A percentile compares a stretch with the other conserved stretches of the same genome.
These are phyloP conservation scores for Marchantia paleacea DNA, from an alignment of 225 moss, liverwort and hornwort genomes.

Conservation along the genomic window DNA sequence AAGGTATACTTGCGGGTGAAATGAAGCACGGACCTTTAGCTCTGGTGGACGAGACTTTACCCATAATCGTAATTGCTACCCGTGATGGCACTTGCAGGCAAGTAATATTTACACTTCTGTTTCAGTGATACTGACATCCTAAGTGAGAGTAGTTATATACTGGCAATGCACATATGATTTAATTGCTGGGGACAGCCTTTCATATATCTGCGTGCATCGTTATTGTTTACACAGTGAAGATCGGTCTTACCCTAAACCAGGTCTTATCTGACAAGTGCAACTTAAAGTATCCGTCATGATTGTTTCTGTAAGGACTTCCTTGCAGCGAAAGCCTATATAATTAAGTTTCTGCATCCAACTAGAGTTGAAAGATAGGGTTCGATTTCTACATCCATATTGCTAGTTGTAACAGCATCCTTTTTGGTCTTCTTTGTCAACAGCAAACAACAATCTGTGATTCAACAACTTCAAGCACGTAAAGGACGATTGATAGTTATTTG, in stretches of 20 bases:
- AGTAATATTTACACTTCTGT: conserved; percentile 5
- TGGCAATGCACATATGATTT: neutral
- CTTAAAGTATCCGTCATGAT: too few species aligned
- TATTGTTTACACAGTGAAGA: too few species aligned
- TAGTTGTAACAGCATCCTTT: neutral
- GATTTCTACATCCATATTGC: neutral
- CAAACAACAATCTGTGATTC: conserved; percentile 98
- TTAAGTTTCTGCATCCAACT: too few species aligned
- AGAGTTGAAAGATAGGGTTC: neutral
- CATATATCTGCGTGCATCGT: too few species aligned
- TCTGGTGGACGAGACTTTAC: conserved; percentile 94
- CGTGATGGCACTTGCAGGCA: conserved; percentile 97
- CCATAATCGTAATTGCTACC: conserved; percentile 92
- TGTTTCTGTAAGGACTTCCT: too few species aligned
- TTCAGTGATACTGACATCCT: neutral
- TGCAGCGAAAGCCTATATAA: too few species aligned
- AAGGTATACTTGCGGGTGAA: conserved; percentile 97
- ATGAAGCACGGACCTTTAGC: conserved; percentile 99
- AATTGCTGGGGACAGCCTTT: too few species aligned
- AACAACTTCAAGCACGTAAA: conserved; percentile 97
- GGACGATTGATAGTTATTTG: conserved; percentile 94
- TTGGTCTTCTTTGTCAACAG: conserved; percentile 44
- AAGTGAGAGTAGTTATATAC: neutral
- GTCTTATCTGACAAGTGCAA: too few species aligned
- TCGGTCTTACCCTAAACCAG: too few species aligned